A percentile compares a stretch with the other conserved stretches of the same genome.
Conservation (phyloP, 306 rosid species). For the Oxytropis ochrocephala region DNA sequence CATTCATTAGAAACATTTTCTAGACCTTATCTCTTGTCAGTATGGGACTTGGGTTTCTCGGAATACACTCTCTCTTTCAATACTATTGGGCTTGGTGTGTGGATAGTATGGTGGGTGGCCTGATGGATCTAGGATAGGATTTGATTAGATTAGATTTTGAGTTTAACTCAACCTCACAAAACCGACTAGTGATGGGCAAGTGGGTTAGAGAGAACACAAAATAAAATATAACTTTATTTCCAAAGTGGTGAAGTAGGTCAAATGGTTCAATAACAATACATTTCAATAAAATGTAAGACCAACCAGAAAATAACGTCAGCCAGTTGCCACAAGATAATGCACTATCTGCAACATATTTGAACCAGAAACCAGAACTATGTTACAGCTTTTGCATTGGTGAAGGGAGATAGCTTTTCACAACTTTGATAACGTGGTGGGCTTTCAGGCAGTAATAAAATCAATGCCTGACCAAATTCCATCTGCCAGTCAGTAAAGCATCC, state of each 20-base stretch:
- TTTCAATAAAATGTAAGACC: background rate
- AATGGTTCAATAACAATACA: background rate
- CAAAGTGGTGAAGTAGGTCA: background rate
- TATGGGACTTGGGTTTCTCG: too few species aligned
- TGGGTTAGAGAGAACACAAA: background rate
- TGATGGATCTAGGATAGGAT: too few species aligned
- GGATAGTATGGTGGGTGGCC: too few species aligned
- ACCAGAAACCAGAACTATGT: background rate
- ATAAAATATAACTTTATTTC: background rate
- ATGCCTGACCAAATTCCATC: conserved; percentile 7
- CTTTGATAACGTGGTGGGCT: background rate
- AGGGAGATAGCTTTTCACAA: background rate
- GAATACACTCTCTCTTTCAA: too few species aligned
- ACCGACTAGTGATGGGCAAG: background rate
- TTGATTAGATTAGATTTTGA: too few species aligned
- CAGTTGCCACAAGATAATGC: conserved; percentile 8
- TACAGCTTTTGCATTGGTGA: background rate
- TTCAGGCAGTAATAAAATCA: background rate
- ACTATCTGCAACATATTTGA: conserved; percentile 8
- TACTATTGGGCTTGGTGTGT: too few species aligned
- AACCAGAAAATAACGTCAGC: background rate
- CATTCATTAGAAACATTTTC: too few species aligned
- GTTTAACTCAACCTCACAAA: too few species aligned
- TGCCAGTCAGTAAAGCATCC: background rate
- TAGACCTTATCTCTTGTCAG: too few species aligned